These are phyloP conservation scores for Dictyophora rubrovolvata DNA, from an alignment of 768 basidiomycete species.

Conservation along the genomic window DNA sequence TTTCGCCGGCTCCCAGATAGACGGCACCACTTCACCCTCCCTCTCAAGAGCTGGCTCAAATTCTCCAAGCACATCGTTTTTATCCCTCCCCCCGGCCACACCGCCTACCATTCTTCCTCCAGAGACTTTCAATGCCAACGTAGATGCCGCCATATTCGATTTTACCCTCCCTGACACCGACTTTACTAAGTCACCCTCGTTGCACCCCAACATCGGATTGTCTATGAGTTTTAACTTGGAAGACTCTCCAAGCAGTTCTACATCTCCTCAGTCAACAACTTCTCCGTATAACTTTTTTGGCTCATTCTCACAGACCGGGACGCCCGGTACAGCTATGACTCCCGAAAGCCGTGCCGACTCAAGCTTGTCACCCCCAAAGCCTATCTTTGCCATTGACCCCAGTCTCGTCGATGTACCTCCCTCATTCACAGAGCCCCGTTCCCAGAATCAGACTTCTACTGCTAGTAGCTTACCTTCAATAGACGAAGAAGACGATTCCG, in stretches of 20 bases:
- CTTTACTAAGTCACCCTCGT: slow-evolving; percentile 6
- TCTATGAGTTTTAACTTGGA: slow-evolving; percentile 18
- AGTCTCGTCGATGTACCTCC: slow-evolving; percentile 64
- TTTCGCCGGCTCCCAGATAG: slow-evolving; percentile 20
- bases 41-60: slow-evolving; percentile 18
- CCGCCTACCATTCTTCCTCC: slow-evolving; percentile 8
- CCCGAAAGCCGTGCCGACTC: slow-evolving; percentile 9
- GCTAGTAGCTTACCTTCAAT: neutral
- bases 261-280: slow-evolving; percentile 14
- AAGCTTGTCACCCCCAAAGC: slow-evolving; percentile 18
- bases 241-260: neutral
- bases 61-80: slow-evolving; percentile 14
- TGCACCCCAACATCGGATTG: slow-evolving; percentile 12
- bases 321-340: slow-evolving; percentile 17
- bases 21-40: slow-evolving; percentile 1
- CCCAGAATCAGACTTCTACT: neutral
- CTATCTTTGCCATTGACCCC: slow-evolving; percentile 53
- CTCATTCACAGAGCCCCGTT: slow-evolving; percentile 22
- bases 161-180: slow-evolving; percentile 1
- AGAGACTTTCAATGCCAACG: neutral
- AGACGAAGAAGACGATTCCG: slow-evolving; percentile 29
- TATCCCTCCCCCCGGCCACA: slow-evolving; percentile 16
- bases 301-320: slow-evolving; percentile 21
- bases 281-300: slow-evolving; percentile 32
- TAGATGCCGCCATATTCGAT: neutral